Base-by-base conservation (phyloP, 495 filamentous ascomycete species). In the Penicillium macrosclerotiorum region DNA sequence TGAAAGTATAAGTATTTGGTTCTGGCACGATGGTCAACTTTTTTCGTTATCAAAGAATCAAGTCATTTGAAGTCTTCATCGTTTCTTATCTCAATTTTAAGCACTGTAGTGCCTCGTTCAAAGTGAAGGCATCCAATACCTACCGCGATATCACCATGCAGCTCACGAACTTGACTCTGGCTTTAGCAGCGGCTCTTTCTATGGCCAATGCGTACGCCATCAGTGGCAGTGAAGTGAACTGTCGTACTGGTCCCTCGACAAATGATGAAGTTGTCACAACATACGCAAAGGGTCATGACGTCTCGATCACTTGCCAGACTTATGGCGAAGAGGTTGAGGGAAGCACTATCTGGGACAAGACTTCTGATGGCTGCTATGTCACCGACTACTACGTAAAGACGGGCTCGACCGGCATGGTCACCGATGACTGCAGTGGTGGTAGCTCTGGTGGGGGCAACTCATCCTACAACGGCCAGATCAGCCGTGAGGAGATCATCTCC, bases 311-410 rank as follows among this genome's bases (percentile, higher is more conserved):
- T 14, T 51, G 48, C 48, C 48, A 51, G 36, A 45, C 48, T 14
- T 32, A 45, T 17, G 48, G 48, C 29, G 35, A 51, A 45, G 7
- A 45, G 17, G 30, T 51, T 7, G 12, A 51, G 7, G 48, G 48
- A 7, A 45, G 31, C 41, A 27, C 41, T 11, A 51, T 51, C 34
- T 51, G 48, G 48, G 48, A 51, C 29, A 51, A 51, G 48, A 51
- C 48, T 14, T 40, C 41, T 24, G 48, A 51, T 18, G 42, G 42
- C 48, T 51, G 41, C 35, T 51, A 51, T 20, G 42, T 51, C 13
- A 26, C 48, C 41, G 48, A 51, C 48, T 51, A 45, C 41, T 51
- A 51, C 17, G 48, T 51, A 29, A 51, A 51, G 41, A 51, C 48
- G 11, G 48, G 41, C 42, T 51, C 48, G 0, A 32, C 32, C 29